These are phyloP conservation scores for Lentinula detonsa DNA, from an alignment of 768 basidiomycete species.

Conservation along the genomic window DNA sequence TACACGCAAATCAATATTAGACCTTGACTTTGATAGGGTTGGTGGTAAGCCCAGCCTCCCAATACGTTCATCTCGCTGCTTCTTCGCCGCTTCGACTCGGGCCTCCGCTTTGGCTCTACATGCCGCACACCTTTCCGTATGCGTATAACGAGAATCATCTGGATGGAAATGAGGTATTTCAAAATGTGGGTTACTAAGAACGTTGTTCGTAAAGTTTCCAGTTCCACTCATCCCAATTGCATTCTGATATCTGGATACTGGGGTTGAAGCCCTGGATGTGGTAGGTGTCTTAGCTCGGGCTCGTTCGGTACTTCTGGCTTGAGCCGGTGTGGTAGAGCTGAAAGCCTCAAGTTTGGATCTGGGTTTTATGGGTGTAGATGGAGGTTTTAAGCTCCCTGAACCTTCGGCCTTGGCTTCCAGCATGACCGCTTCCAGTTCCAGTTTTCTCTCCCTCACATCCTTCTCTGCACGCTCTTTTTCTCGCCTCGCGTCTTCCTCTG, in stretches of 20 bases:
- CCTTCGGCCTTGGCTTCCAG: neutral
- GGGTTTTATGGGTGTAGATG: neutral
- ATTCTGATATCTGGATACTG: neutral
- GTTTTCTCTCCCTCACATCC: neutral
- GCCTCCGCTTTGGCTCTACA: slow-evolving; percentile 1
- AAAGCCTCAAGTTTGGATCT: neutral
- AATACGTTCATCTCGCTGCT: neutral
- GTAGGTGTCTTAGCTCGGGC: neutral
- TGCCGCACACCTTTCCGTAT: slow-evolving; percentile 1
- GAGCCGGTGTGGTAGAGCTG: neutral
- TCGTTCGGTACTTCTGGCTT: neutral
- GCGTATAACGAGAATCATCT: neutral
- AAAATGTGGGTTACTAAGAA: neutral
- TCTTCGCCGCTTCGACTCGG: neutral
- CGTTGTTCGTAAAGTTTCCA: neutral
- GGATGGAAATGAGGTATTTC: slow-evolving; percentile 3
- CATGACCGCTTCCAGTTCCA: neutral
- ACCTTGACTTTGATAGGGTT: neutral
- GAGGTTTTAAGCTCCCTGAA: neutral
- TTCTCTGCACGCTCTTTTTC: slow-evolving; percentile 48
- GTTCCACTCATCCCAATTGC: neutral
- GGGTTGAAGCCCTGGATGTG: neutral
- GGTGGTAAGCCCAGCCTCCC: neutral
- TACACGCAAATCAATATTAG: neutral
- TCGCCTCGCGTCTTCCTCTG: slow-evolving; percentile 67